Conservation (phyloP, 1,284 basidiomycete species). For the Athelia psychrophila region DNA sequence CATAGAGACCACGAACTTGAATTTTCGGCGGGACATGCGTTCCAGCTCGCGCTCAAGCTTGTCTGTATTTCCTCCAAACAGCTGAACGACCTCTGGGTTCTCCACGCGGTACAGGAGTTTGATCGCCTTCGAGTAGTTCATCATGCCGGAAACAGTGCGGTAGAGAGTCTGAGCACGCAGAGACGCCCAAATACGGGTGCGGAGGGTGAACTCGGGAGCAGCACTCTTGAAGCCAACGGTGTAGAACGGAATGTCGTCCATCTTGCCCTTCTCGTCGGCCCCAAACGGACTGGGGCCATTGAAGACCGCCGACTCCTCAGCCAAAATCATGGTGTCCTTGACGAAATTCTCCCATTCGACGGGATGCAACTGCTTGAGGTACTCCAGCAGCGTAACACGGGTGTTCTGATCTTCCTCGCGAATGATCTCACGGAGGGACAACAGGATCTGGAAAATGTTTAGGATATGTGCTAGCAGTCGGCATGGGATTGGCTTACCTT, state of each 20-base stretch:
- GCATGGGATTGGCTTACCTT: slow-evolving; percentile 53
- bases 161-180: slow-evolving; percentile 98
- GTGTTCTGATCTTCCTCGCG: slow-evolving; percentile 95
- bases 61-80: slow-evolving; percentile 97
- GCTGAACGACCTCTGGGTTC: slow-evolving; percentile 97
- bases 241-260: slow-evolving; percentile 97
- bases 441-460: slow-evolving; percentile 58
- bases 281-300: slow-evolving; percentile 80
- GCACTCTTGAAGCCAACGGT: slow-evolving; percentile 99
- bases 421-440: slow-evolving; percentile 94
- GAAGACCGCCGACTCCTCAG: slow-evolving; percentile 91
- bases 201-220: slow-evolving; percentile 96
- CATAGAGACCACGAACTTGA: slow-evolving; percentile 99
- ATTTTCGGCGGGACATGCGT: slow-evolving; percentile 96
- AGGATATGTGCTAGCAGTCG: neutral
- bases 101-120: slow-evolving; percentile 99
- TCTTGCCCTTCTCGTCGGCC: slow-evolving; percentile 86
- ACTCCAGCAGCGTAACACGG: slow-evolving; percentile 92
- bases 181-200: slow-evolving; percentile 99
- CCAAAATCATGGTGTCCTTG: slow-evolving; percentile 98
- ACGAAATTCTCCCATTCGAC: slow-evolving; percentile 99
- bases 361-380: slow-evolving; percentile 97
- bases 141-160: slow-evolving; percentile 98
- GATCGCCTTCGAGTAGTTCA: slow-evolving; percentile 99
- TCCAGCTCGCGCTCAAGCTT: slow-evolving; percentile 96